Conservation (phyloP, 2,329 filamentous ascomycete species). For the Microdochium bolleyi region DNA sequence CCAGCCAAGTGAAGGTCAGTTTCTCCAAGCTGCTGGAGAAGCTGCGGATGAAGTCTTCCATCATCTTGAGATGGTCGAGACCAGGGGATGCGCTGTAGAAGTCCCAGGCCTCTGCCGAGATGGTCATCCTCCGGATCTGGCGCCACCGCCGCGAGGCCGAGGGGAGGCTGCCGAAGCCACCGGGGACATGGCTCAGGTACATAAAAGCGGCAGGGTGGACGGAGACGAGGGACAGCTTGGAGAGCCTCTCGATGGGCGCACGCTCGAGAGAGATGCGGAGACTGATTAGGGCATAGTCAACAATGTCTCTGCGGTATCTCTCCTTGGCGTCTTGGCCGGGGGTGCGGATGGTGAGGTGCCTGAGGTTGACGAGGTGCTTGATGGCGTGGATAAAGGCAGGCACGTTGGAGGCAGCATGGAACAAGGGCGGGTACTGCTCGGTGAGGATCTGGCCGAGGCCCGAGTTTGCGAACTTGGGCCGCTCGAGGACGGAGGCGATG, state of each 20-base stretch:
- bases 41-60: conserved; percentile 70
- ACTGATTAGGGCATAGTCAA: conserved; percentile 86
- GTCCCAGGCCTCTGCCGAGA: conserved; percentile 66
- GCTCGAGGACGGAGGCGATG: conserved; percentile 49
- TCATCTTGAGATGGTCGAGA: conserved; percentile 65
- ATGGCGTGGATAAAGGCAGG: conserved; percentile 74
- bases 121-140: conserved; percentile 66
- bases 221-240: conserved; percentile 62
- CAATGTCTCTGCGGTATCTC: conserved; percentile 66
- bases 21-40: conserved; percentile 61
- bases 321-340: conserved; percentile 62
- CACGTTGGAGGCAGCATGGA: conserved; percentile 84
- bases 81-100: conserved; percentile 52
- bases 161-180: conserved; percentile 68
- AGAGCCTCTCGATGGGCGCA: conserved; percentile 55
- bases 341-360: conserved; percentile 69
- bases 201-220: conserved; percentile 70
- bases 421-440: conserved; percentile 80
- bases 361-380: conserved; percentile 58
- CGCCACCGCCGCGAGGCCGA: conserved; percentile 66
- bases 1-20: conserved; percentile 72
- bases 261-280: conserved; percentile 77
- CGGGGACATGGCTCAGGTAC: conserved; percentile 62
- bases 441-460: conserved; percentile 76
- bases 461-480: conserved; percentile 72